Base-by-base conservation (phyloP, 257 asterid species). In the Prunella vulgaris region DNA sequence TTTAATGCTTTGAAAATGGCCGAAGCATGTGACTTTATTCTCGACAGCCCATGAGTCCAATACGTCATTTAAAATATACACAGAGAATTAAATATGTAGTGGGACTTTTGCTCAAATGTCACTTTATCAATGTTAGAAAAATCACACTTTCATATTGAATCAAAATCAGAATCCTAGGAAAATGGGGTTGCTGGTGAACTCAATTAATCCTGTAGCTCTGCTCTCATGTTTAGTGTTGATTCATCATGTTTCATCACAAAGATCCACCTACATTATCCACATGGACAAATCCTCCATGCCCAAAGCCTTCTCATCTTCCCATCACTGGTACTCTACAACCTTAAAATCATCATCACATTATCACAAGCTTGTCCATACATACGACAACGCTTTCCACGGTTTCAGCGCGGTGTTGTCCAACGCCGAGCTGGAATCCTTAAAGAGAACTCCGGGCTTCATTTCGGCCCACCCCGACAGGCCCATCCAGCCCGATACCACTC, bases 201-300 rank as follows among this genome's bases (percentile, higher is more conserved):
- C 32, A 48, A 38, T 57, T n/a, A n/a, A n/a, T 42, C 75, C 68
- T 64, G 58, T 76, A 64, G 38, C 69, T 73, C 30, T 77, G 21
- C 40, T 83, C 38, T 68, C 80, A 53, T 83, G 61, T 54, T 28
- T 70, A 37, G 10, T 74, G 27, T 67, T 74, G 24, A 30, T 67
- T 60, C 71, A 59, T 77, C 71, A 38, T 67, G 80, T 42, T 37
- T 72, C 74, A 44, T 42, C 74, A 37, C 74, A 79, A 40, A 73
- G 85, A 53, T 77, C 88, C 1, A 74, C 77, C 12, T 77, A 82
- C 70, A 86, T 84, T 59, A 46, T 86, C 71, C 86, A 84, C 20
- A 81, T 83, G 84, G 87, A 83, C 66, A 79, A 72, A 1, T 79
- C 87, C 73, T 54, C 52, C 73, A 83, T 83, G 90, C 88, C 88